Base-by-base conservation (phyloP, 2,329 filamentous ascomycete species). In the Lizonia empirigonia region DNA sequence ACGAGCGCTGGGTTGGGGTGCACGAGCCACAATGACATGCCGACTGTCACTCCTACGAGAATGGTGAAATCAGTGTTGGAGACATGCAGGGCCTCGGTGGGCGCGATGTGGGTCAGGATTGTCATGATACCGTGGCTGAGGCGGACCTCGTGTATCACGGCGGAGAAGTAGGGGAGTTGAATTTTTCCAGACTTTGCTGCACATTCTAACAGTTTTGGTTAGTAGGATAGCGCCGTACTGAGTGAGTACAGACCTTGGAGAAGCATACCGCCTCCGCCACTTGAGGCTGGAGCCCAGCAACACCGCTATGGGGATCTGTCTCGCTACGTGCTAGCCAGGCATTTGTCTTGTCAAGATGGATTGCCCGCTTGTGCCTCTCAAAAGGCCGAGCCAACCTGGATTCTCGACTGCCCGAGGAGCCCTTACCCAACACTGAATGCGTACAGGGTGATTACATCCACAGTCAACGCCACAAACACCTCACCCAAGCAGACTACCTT, bases 141-240 rank as follows among this genome's bases (percentile, higher is more conserved):
- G n/a, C 66, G 58, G 22, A 61, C 64, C 51, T 69, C 66, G 13
- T 50, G 44, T 1, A 69, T 54, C 10, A 62, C 47, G 5, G 63
- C 66, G 15, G 27, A 54, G 18, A 67, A 44, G 44, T 62, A 65
- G 1, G 63, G 60, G 2, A 66, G 47, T 4, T 26, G 15, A 7
- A 54, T 39, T 34, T 20, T 6, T 34, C 22, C 6, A 44, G 30
- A 18, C 33, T 35, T 19, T 2, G 10, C 6, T 22, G 18, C 10
- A 19, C 33, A 9, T 33, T 15, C 30, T 13, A 9, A 5, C 4
- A 9, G 10, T 34, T 5, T 4, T 10, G 7, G 12, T 34, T n/a
- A 10, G 18, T 8, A 13, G 7, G 15, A 15, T 2, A 5, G 5
- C n/a, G 5, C 5, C 3, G 26, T 13, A 8, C 13, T 5, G 9